Percentiles rank a stretch among this genome's conserved stretches.
Conservation (phyloP, 306 rosid species). For the Trifolium pratense region DNA sequence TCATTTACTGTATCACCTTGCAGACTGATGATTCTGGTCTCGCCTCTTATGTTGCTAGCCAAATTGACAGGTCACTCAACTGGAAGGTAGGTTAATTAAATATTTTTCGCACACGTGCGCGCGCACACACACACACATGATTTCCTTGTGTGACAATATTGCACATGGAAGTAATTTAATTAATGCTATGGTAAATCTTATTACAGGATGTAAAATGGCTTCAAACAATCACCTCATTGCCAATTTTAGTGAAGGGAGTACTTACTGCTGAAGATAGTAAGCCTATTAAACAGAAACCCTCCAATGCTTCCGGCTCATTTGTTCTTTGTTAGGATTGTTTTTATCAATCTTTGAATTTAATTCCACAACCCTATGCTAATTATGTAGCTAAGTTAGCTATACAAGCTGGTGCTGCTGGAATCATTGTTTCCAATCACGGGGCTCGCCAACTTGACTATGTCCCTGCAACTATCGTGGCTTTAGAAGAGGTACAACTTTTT, state of each 20-base stretch:
- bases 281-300: constrained; percentile 21
- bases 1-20: constrained; percentile 34
- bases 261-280: constrained; percentile 88
- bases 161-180: constrained; percentile 22
- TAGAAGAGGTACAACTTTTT: constrained; percentile 74
- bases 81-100: constrained; percentile 68
- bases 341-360: constrained; percentile 11
- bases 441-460: constrained; percentile 99
- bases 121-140: no score
- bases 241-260: constrained; percentile 91
- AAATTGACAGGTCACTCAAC: constrained; percentile 74
- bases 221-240: constrained; percentile 86
- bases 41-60: constrained; percentile 74
- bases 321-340: constrained; percentile 7
- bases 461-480: constrained; percentile 84
- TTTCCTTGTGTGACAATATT: not conserved
- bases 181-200: constrained; percentile 35
- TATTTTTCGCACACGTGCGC: no score
- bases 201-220: constrained; percentile 94
- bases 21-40: constrained; percentile 83
- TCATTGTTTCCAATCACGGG: constrained; percentile 93
- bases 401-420: constrained; percentile 82
- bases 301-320: constrained; percentile 14
- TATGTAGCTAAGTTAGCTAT: constrained; percentile 77
- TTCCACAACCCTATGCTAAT: not conserved